A percentile compares a stretch with the other conserved stretches of the same genome.
phyloP scores from a whole-genome alignment of 2,329 filamentous ascomycete species.

The Aspergillus sp. region DNA sequence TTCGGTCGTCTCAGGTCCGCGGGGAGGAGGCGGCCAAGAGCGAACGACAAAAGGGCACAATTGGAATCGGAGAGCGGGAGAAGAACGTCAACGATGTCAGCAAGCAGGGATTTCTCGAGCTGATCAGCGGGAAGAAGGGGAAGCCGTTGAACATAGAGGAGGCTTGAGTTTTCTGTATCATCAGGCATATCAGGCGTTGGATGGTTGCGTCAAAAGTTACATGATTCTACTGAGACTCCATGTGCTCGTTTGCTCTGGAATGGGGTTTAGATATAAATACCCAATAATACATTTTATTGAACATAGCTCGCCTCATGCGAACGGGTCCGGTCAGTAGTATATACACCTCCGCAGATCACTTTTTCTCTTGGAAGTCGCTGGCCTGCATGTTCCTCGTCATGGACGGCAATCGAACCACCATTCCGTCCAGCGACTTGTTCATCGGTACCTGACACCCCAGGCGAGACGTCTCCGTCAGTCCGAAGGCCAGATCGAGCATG shows the following conservation, averaged over 20 bases:
- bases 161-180: constrained; percentile 19
- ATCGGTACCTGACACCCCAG: constrained; percentile 87
- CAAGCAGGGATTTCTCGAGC: constrained; percentile 88
- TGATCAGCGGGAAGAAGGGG: constrained; percentile 58
- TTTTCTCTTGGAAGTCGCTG: constrained; percentile 64
- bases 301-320: constrained; percentile 1
- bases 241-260: constrained; percentile 14
- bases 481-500: constrained; percentile 86
- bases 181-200: constrained; percentile 7
- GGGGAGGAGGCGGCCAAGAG: constrained; percentile 63
- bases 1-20: constrained; percentile 83
- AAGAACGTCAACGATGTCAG: constrained; percentile 93
- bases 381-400: constrained; percentile 97
- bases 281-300: constrained; percentile 17
- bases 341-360: too few relatives aligned
- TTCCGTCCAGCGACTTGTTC: constrained; percentile 78
- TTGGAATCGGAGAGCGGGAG: constrained; percentile 70
- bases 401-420: constrained; percentile 73
- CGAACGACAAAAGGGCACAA: constrained; percentile 59
- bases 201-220: constrained; percentile 17
- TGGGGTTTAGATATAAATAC: constrained; percentile 11
- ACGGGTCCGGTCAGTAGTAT: too few relatives aligned
- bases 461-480: constrained; percentile 73
- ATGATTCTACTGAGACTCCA: constrained; percentile 10
- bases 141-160: constrained; percentile 39